Evolutionary conservation across 1,284 basidiomycete species (phyloP), one percentile per base, ranked within the genome.

Genomic region (Cryptococcus neoformans): DNA sequence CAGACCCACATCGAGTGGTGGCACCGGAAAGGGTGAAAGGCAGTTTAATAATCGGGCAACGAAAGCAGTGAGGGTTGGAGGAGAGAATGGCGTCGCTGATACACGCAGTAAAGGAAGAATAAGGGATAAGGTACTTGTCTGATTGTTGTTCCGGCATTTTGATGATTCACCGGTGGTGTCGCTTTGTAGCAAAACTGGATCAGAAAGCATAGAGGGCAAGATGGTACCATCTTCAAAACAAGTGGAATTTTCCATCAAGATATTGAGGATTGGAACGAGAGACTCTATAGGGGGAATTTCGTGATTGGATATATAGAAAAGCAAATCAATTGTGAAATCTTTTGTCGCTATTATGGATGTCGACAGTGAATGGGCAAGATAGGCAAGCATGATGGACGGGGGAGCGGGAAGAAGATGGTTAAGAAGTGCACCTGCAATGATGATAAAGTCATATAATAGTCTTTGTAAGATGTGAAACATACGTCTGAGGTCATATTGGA

Each of bases 1-100:
- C 3, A 76, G 60, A 2, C 72, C 73, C 4, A 70, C 65, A 46
- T 73, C 72, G 44, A 76, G 66, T 0, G 73, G 67, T 1, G 74
- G 73, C 4, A 69, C 66, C 3, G 74, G 74, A 28, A 72, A 68
- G 0, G 70, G 64, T 10, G 67, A 57, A 16, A 76, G 59, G 3
- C 68, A 41, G 1, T 60, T 51, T 0, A 74, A 54, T 1, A 73
- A 34, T 7, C 65, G 63, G 8, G 57, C 54, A 11, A 63, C 50
- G 28, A 76, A 60, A 1, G 60, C 44, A 10, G 62, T 17, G 21
- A 53, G 14, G 1, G 53, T 17, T 17, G 60, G 56, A 10, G 60
- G 21, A 1, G 57, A 55, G 0, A 60, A 37, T 0, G 68, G 56
- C 0, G 56, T 37, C 0, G 58, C 53, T 49, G 67, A 69, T 46